Conservation (phyloP, 495 filamentous ascomycete species). For the Terfezia claveryi region DNA sequence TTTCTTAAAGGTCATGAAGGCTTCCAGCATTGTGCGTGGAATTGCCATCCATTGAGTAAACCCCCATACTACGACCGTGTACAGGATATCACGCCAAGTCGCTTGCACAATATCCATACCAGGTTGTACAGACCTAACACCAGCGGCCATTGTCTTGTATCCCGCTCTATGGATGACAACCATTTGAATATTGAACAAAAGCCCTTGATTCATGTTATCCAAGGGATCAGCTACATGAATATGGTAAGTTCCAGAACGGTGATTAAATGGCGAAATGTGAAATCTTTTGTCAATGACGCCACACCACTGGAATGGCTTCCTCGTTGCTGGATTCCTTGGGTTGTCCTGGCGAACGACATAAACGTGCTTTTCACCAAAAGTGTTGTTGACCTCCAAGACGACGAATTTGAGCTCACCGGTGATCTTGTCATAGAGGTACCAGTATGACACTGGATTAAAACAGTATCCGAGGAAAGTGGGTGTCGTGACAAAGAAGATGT, state of each 20-base stretch:
- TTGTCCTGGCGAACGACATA: constrained; percentile 29
- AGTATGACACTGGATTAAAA: constrained; percentile 61
- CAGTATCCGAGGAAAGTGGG: constrained; percentile 46
- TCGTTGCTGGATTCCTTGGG: constrained; percentile 5
- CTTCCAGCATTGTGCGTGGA: constrained; percentile 17
- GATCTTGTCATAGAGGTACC: constrained; percentile 44
- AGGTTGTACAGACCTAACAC: constrained; percentile 14
- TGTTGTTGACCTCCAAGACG: constrained; percentile 61
- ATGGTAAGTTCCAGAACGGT: constrained; percentile 17
- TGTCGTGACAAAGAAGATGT: constrained; percentile 47
- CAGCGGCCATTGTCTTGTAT: constrained; percentile 16
- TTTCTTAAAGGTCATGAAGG: constrained; percentile 17
- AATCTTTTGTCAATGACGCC: constrained; percentile 43
- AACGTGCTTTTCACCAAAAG: constrained; percentile 47
- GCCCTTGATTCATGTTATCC: not conserved
- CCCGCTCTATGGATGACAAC: constrained; percentile 14
- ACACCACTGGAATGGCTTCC: constrained; percentile 20
- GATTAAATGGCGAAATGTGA: constrained; percentile 53
- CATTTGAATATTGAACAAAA: constrained; percentile 17
- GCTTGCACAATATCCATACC: constrained; percentile 14
- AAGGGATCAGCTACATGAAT: constrained; percentile 17
- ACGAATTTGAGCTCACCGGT: constrained; percentile 37
- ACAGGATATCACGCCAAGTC: constrained; percentile 8
- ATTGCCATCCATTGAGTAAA: constrained; percentile 16
- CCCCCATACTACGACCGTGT: constrained; percentile 15